phyloP scores from a whole-genome alignment of 805 yeast genomes.

The Kodamaea kakaduensis region DNA sequence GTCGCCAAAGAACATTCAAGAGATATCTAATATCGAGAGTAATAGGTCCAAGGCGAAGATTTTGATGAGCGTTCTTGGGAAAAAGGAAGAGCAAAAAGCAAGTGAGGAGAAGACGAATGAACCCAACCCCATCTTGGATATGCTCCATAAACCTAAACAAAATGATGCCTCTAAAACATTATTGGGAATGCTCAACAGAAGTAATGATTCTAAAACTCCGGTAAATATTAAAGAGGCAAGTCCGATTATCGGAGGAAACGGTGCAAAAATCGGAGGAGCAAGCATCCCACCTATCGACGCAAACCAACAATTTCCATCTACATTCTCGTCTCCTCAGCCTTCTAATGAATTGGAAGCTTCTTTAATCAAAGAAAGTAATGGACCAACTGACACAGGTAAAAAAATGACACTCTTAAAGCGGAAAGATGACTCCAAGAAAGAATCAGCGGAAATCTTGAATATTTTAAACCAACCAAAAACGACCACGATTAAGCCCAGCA shows the following conservation, averaged over 20 bases:
- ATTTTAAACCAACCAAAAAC: constrained; percentile 7
- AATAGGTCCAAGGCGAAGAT: constrained; percentile 31
- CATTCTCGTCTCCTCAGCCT: constrained; percentile 13
- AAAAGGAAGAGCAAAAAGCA: constrained; percentile 10
- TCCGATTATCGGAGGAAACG: no score
- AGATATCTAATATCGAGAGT: constrained; percentile 16
- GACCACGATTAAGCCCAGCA: constrained; percentile 1
- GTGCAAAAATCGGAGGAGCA: no score
- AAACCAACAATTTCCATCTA: not conserved
- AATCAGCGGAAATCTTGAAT: constrained; percentile 8
- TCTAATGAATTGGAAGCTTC: constrained; percentile 27
- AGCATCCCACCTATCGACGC: no score
- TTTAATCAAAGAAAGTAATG: constrained; percentile 9
- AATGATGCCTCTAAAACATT: constrained; percentile 6
- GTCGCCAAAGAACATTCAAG: constrained; percentile 9
- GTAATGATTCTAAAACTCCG: no score
- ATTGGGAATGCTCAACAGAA: constrained; percentile 6
- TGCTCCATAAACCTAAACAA: constrained; percentile 3
- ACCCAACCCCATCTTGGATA: constrained; percentile 3
- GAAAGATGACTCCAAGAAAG: constrained; percentile 11
- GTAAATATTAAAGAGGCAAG: no score
- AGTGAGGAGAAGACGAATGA: constrained; percentile 1
- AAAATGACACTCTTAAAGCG: constrained; percentile 29
- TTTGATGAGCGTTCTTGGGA: constrained; percentile 27
- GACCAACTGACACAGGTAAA: constrained; percentile 17